Conservation (phyloP, 768 basidiomycete species). For the Suillus plorans region DNA sequence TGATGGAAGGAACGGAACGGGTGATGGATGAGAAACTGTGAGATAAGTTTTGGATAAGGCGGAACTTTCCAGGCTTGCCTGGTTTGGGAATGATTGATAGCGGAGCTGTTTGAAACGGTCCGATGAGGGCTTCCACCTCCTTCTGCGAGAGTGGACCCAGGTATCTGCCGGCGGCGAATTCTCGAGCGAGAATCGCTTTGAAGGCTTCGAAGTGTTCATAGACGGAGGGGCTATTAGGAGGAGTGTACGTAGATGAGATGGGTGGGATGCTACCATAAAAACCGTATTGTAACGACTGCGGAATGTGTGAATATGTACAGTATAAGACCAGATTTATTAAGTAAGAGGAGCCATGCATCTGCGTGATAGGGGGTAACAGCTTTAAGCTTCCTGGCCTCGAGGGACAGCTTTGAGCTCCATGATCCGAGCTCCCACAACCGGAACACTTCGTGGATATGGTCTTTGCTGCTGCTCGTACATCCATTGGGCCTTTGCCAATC, state of each 20-base stretch:
- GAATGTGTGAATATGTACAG: too few relatives aligned
- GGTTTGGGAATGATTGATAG: constrained; percentile 35
- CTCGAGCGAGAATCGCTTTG: too few relatives aligned
- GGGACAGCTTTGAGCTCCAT: constrained; percentile 12
- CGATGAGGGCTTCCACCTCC: constrained; percentile 14
- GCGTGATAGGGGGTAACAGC: not conserved
- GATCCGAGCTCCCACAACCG: constrained; percentile 32
- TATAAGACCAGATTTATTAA: too few relatives aligned
- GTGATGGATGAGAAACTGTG: constrained; percentile 10
- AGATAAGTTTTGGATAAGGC: constrained; percentile 36
- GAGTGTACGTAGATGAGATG: too few relatives aligned
- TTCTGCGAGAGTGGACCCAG: too few relatives aligned
- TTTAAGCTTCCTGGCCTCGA: not conserved
- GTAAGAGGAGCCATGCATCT: not conserved
- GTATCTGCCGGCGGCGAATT: too few relatives aligned
- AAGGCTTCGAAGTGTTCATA: too few relatives aligned
- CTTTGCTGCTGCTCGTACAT: too few relatives aligned
- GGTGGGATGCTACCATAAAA: too few relatives aligned
- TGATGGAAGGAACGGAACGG: constrained; percentile 27
- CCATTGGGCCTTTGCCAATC: too few relatives aligned
- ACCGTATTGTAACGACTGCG: too few relatives aligned
- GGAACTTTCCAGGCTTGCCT: constrained; percentile 30
- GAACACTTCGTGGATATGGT: constrained; percentile 38
- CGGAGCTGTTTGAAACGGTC: constrained; percentile 19
- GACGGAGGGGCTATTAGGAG: too few relatives aligned